Evolutionary conservation across 2,329 filamentous ascomycete genomes (phyloP).

Genomic region (Sarocladium brachiariae): DNA sequence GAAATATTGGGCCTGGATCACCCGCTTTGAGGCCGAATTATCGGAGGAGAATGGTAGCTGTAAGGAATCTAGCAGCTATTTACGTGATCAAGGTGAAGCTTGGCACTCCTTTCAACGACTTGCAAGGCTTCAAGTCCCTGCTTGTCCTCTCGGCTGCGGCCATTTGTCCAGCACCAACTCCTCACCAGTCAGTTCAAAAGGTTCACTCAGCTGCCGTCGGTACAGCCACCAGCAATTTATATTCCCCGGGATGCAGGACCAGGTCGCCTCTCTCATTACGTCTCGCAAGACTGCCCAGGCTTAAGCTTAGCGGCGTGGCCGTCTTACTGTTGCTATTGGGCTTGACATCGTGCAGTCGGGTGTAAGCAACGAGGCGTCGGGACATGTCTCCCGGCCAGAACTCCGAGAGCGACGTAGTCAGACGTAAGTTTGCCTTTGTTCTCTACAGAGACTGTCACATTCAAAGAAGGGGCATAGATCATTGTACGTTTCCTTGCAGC

Average conservation of each 20-base stretch:
- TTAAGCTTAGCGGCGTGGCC: conserved; percentile 28
- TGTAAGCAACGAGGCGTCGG: conserved; percentile 43
- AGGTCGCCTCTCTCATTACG: conserved; percentile 42
- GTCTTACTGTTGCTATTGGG: conserved; percentile 17
- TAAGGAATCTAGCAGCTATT: no score
- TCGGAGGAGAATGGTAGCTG: background rate
- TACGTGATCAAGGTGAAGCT: background rate
- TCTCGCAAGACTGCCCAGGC: conserved; percentile 41
- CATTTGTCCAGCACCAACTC: conserved; percentile 31
- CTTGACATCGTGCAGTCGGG: conserved; percentile 32
- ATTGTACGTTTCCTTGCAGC: conserved; percentile 27
- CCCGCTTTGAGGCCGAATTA: background rate
- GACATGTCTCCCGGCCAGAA: conserved; percentile 37
- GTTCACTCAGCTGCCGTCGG: conserved; percentile 35
- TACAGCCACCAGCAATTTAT: conserved; percentile 38
- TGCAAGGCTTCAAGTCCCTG: background rate
- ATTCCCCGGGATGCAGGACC: conserved; percentile 47
- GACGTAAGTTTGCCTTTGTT: conserved; percentile 41
- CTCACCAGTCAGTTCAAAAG: conserved; percentile 33
- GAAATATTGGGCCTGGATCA: background rate
- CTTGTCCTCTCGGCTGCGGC: conserved; percentile 11
- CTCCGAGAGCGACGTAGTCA: conserved; percentile 46
- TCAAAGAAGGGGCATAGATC: conserved; percentile 35
- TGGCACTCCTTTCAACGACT: background rate
- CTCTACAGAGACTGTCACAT: conserved; percentile 28